phyloP scores from a whole-genome alignment of 768 basidiomycete species.

The Kwoniella newhampshirensis region DNA sequence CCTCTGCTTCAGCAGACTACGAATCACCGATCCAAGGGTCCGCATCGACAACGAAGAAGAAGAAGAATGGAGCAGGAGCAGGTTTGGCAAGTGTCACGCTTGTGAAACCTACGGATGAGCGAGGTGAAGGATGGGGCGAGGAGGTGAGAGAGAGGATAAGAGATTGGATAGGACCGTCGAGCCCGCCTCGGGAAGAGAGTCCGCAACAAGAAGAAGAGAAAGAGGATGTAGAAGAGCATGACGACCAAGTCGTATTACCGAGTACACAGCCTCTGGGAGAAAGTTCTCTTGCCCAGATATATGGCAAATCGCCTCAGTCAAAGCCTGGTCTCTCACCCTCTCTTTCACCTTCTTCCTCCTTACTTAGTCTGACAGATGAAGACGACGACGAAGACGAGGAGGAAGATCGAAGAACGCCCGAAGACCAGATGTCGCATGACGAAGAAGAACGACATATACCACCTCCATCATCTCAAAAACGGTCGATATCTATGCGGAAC shows the following conservation, averaged over 20 bases:
- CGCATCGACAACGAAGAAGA: not conserved
- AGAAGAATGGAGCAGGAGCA: not conserved
- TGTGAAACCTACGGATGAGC: slow-evolving; percentile 28
- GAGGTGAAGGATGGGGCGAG: slow-evolving; percentile 33
- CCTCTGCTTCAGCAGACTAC: not conserved
- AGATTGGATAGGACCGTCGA: slow-evolving; percentile 22
- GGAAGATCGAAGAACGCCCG: not conserved
- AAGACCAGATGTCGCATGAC: slow-evolving; percentile 5
- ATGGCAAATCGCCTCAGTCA: slow-evolving; percentile 6
- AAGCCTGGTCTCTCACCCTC: not conserved
- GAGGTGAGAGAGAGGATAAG: slow-evolving; percentile 27
- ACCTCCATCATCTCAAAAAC: slow-evolving; percentile 22
- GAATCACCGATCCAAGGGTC: too few species aligned
- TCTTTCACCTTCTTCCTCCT: not conserved
- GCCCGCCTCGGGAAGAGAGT: slow-evolving; percentile 11
- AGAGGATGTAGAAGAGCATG: not conserved
- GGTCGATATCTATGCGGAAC: not conserved
- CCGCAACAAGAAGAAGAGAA: not conserved
- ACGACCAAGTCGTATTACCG: slow-evolving; percentile 14
- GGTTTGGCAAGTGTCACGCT: slow-evolving; percentile 18
- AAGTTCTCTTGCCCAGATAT: slow-evolving; percentile 28
- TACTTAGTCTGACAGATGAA: slow-evolving; percentile 1
- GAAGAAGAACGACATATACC: slow-evolving; percentile 8
- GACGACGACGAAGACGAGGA: not conserved
- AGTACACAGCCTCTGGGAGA: slow-evolving; percentile 41